A percentile compares a stretch with the other conserved stretches of the same genome.
Conservation (phyloP, 345 rosid species). For the Eucalyptus tenuipes region DNA sequence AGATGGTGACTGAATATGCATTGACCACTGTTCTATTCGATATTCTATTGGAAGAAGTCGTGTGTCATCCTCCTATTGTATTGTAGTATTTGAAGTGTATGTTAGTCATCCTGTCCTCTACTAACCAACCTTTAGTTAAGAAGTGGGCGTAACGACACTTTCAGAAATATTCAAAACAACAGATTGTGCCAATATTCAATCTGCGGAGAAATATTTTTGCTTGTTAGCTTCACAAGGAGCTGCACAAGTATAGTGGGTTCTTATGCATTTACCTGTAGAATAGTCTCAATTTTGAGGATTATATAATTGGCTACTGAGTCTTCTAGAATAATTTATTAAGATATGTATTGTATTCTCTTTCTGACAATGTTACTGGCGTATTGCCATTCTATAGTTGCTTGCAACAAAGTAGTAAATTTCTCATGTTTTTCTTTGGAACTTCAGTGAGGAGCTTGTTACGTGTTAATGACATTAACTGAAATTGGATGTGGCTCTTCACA, state of each 20-base stretch:
- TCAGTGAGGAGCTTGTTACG: not conserved
- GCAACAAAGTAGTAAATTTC: not conserved
- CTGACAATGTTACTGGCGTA: not conserved
- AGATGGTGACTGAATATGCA: not conserved
- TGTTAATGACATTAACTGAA: not conserved
- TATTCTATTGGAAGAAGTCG: not conserved
- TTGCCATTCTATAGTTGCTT: not conserved
- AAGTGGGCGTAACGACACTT: not conserved
- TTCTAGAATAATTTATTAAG: not conserved
- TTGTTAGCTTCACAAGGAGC: not conserved
- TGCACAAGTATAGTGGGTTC: not conserved
- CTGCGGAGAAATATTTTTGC: not conserved
- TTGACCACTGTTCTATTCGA: not conserved
- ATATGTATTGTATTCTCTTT: not conserved
- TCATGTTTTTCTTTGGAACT: not conserved
- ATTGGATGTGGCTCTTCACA: conserved; percentile 16
- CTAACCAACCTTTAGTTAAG: not conserved
- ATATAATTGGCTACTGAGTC: not conserved
- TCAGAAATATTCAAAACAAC: not conserved
- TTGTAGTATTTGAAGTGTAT: not conserved
- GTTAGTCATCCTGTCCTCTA: not conserved
- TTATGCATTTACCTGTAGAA: not conserved
- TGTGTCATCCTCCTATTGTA: not conserved
- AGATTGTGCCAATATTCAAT: not conserved
- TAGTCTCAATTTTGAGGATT: not conserved